These are phyloP conservation scores for Amanita muscaria DNA, from an alignment of 768 basidiomycete genomes.

Conservation along the genomic window DNA sequence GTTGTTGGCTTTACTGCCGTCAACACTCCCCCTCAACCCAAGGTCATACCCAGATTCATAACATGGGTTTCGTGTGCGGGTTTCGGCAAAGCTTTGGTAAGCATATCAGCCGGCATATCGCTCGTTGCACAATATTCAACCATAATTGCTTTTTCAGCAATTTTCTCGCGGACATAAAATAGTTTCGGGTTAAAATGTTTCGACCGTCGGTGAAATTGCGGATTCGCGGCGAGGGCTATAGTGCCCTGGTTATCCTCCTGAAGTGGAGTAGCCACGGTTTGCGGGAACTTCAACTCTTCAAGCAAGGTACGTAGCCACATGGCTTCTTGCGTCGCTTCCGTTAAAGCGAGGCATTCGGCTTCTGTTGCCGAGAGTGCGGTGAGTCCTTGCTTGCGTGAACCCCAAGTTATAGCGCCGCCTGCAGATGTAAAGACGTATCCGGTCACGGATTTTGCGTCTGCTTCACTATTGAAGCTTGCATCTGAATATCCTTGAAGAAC, in stretches of 20 bases:
- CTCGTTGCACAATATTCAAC: constrained; percentile 19
- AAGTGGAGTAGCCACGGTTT: constrained; percentile 1
- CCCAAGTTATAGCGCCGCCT: background rate
- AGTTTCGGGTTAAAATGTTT: constrained; percentile 27
- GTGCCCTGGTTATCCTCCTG: constrained; percentile 15
- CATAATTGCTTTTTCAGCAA: constrained; percentile 15
- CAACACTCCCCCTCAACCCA: constrained; percentile 17
- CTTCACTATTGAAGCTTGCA: constrained; percentile 95
- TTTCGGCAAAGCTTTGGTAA: constrained; percentile 25
- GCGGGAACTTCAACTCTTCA: constrained; percentile 9
- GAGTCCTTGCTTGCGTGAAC: background rate
- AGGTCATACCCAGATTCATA: constrained; percentile 9
- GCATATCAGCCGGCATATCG: constrained; percentile 27
- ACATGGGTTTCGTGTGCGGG: constrained; percentile 10
- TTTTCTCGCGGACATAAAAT: constrained; percentile 24
- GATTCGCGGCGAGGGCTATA: constrained; percentile 17
- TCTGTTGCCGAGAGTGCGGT: constrained; percentile 28
- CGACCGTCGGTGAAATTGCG: constrained; percentile 17
- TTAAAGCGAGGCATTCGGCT: constrained; percentile 29
- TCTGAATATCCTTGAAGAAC: constrained; percentile 88
- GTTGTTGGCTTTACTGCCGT: background rate
- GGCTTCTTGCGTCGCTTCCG: constrained; percentile 16
- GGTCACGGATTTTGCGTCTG: constrained; percentile 79
- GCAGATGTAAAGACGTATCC: constrained; percentile 23
- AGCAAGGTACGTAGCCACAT: constrained; percentile 19